A percentile compares a stretch with the other conserved stretches of the same genome.
Conservation (phyloP, 257 asterid genomes). For the Agastache rugosa region DNA sequence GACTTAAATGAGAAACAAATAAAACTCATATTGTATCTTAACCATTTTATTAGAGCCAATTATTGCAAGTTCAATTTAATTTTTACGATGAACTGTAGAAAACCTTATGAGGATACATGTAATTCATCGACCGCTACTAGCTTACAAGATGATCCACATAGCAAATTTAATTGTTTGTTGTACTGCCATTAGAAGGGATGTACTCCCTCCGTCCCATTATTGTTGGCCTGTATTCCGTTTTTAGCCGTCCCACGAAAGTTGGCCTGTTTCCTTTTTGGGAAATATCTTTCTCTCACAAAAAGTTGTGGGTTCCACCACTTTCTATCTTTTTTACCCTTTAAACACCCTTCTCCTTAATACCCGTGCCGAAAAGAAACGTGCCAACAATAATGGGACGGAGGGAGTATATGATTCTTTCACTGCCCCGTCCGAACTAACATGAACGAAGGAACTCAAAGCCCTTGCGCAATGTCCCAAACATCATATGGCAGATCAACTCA, state of each 20-base stretch:
- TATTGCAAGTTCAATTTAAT: background rate
- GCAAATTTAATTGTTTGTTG: background rate
- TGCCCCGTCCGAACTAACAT: slow-evolving; percentile 37
- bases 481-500: slow-evolving; percentile 51
- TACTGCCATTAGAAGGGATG: slow-evolving; percentile 63
- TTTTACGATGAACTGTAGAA: background rate
- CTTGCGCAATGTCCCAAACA: slow-evolving; percentile 75
- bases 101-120: background rate
- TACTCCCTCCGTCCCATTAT: no score
- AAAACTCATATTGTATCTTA: background rate
- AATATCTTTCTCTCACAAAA: no score
- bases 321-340: no score
- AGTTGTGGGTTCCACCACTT: no score
- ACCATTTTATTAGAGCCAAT: background rate
- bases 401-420: slow-evolving; percentile 44
- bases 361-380: no score
- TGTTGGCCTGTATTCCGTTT: no score
- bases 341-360: no score
- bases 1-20: background rate
- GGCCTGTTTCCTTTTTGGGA: no score
- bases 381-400: no score
- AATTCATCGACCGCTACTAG: background rate
- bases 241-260: no score
- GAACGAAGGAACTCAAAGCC: slow-evolving; percentile 60
- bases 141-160: background rate